These are phyloP conservation scores for Castanopsis chinensis DNA, from an alignment of 306 rosid genomes.

Conservation along the genomic window DNA sequence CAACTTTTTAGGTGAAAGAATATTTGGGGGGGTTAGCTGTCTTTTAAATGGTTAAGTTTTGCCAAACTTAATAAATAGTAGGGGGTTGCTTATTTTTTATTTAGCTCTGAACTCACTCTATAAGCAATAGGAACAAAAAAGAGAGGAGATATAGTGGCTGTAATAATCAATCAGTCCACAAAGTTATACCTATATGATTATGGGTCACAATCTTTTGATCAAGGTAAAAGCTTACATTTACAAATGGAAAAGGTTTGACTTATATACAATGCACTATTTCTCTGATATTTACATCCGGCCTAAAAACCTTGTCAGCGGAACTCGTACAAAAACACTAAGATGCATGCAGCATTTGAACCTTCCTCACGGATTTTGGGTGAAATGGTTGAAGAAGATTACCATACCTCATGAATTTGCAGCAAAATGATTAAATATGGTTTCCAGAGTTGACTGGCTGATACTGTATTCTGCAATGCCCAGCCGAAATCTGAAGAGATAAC, in stretches of 20 bases:
- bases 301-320: background rate
- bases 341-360: conserved; percentile 3
- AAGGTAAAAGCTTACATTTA: background rate
- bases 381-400: background rate
- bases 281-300: conserved; percentile 22
- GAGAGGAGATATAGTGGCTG: background rate
- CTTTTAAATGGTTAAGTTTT: background rate
- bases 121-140: background rate
- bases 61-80: background rate
- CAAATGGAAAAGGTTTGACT: background rate
- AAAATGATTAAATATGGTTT: conserved; percentile 90
- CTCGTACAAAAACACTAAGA: background rate
- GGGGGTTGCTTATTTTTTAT: background rate
- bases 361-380: background rate
- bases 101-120: background rate
- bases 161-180: background rate
- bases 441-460: conserved; percentile 86
- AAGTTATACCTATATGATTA: background rate
- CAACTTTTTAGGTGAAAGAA: too few species aligned
- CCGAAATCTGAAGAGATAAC: conserved; percentile 40
- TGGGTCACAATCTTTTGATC: background rate
- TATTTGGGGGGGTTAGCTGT: too few species aligned
- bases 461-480: conserved; percentile 92
- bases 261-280: background rate
- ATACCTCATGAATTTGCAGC: conserved; percentile 65